A percentile compares a stretch with the other conserved stretches of the same genome.
Conservation (phyloP, 768 basidiomycete species). For the Candolleomyces eurysporus region DNA sequence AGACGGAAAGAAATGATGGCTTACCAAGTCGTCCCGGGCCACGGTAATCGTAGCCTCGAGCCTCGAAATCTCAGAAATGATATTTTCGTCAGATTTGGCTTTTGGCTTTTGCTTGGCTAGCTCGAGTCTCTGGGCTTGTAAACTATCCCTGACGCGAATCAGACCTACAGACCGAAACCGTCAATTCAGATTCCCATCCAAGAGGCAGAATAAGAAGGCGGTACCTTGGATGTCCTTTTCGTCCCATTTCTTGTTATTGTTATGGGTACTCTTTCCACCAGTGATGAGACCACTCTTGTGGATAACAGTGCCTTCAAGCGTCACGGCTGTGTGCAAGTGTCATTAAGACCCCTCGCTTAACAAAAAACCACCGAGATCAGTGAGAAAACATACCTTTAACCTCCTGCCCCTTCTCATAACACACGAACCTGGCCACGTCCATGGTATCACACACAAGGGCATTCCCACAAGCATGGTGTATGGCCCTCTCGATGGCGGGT, state of each 20-base stretch:
- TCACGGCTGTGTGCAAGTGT: constrained; percentile 64
- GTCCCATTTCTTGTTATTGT: constrained; percentile 85
- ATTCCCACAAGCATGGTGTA: constrained; percentile 96
- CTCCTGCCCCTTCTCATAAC: constrained; percentile 93
- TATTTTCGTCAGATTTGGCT: constrained; percentile 78
- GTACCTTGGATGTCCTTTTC: constrained; percentile 89
- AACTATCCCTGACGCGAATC: constrained; percentile 61
- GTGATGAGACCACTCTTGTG: constrained; percentile 98
- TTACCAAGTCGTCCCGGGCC: constrained; percentile 79
- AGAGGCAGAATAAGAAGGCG: neutral
- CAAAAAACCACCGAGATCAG: neutral
- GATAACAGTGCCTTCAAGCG: constrained; percentile 93
- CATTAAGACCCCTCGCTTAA: neutral
- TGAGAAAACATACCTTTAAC: constrained; percentile 74
- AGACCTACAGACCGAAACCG: constrained; percentile 27
- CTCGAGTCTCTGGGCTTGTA: constrained; percentile 76
- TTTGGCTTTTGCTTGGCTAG: constrained; percentile 82
- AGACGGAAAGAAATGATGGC: constrained; percentile 17
- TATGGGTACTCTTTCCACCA: constrained; percentile 82
- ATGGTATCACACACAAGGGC: constrained; percentile 94
- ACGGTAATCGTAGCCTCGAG: constrained; percentile 77
- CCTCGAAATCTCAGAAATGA: constrained; percentile 73
- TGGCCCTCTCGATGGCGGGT: constrained; percentile 84
- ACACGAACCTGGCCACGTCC: constrained; percentile 87
- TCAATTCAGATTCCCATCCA: neutral